Evolutionary conservation across 2,329 filamentous ascomycete genomes (phyloP).

Genomic region (Colletotrichum sp.): DNA sequence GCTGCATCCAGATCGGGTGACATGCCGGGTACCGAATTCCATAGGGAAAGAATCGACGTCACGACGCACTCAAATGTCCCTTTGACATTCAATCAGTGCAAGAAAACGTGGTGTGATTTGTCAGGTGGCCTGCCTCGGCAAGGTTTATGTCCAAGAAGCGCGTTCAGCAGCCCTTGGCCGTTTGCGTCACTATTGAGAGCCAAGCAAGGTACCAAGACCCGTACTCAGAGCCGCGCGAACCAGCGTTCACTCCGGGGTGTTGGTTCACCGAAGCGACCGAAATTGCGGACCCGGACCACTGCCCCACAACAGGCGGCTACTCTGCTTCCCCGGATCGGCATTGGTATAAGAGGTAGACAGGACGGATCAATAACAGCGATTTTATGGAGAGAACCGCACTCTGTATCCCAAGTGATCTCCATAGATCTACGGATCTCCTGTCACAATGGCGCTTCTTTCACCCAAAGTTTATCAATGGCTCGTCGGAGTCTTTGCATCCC

Average conservation of each 20-base stretch:
- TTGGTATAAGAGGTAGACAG: background rate
- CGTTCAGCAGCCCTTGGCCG: background rate
- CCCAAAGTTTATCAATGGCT: slow-evolving; percentile 45
- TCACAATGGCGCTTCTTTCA: slow-evolving; percentile 1
- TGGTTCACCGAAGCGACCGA: slow-evolving; percentile 7
- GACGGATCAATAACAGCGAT: background rate
- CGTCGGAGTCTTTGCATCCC: slow-evolving; percentile 72
- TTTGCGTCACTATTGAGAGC: slow-evolving; percentile 3
- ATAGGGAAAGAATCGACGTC: slow-evolving; percentile 1
- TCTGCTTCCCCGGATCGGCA: slow-evolving; percentile 8
- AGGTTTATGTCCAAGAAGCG: background rate
- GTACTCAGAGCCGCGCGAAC: slow-evolving; percentile 3
- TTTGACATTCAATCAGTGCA: background rate
- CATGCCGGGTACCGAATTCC: background rate
- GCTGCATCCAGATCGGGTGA: background rate
- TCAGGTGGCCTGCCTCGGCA: background rate
- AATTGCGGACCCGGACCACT: background rate
- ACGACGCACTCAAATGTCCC: background rate
- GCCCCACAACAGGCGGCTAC: background rate
- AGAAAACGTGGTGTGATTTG: background rate
- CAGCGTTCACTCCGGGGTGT: background rate
- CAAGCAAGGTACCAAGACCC: background rate
- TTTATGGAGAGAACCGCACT: background rate
- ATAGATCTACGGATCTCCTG: background rate
- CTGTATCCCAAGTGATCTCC: background rate